Conservation (phyloP, 164 flowering plant genomes). For the Amborella trichopoda region DNA sequence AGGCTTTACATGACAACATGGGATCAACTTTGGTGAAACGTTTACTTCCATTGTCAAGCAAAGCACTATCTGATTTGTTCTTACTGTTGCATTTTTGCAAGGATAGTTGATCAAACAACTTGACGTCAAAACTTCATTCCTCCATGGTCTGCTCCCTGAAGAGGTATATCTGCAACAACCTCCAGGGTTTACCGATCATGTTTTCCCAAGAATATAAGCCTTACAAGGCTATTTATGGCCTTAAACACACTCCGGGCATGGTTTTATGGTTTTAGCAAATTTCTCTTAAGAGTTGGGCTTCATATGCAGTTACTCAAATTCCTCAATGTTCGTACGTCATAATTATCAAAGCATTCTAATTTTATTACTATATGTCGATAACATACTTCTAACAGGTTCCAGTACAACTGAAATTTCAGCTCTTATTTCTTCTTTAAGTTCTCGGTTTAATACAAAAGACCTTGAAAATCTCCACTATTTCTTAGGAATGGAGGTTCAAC, state of each 20-base stretch:
- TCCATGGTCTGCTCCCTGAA: background rate
- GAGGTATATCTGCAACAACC: conserved; percentile 1
- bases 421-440: background rate
- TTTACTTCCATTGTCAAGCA: background rate
- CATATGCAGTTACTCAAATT: background rate
- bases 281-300: background rate
- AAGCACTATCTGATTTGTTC: background rate
- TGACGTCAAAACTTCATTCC: background rate
- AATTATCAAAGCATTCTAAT: background rate
- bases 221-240: background rate
- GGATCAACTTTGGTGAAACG: background rate
- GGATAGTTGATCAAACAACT: background rate
- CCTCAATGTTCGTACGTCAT: background rate
- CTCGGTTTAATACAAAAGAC: background rate
- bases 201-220: background rate
- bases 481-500: background rate
- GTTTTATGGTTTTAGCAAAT: background rate
- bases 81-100: background rate
- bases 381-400: background rate
- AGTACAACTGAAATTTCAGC: background rate
- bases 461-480: background rate
- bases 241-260: background rate
- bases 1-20: background rate
- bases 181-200: background rate
- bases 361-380: too few relatives aligned